phyloP scores from a whole-genome alignment of 2,329 filamentous ascomycete species.

The Monosporascus sp. region DNA sequence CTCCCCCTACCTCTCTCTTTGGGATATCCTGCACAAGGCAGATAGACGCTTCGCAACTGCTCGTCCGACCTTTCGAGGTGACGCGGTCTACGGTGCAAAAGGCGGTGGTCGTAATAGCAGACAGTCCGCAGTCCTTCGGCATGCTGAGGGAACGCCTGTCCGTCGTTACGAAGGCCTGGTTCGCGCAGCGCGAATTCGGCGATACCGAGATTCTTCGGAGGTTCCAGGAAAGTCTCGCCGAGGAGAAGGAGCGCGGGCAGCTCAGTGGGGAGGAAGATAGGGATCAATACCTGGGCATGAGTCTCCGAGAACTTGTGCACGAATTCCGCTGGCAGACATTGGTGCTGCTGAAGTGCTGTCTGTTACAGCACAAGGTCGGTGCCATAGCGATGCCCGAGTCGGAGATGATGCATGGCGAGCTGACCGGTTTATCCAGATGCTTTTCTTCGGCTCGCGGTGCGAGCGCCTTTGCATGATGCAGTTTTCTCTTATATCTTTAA shows the following conservation, averaged over 20 bases:
- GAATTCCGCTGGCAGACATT: conserved; percentile 94
- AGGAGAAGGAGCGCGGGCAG: conserved; percentile 55
- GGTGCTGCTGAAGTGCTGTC: conserved; percentile 86
- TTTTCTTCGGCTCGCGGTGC: conserved; percentile 96
- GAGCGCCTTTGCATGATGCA: conserved; percentile 97
- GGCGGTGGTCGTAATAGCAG: conserved; percentile 90
- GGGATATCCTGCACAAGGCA: conserved; percentile 94
- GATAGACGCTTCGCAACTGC: conserved; percentile 72
- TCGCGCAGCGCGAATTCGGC: conserved; percentile 87
- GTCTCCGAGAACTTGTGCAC: conserved; percentile 83
- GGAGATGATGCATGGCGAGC: neutral
- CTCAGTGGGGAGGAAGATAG: conserved; percentile 65
- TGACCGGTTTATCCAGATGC: conserved; percentile 62
- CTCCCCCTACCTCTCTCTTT: conserved; percentile 77
- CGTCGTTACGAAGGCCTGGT: conserved; percentile 93
- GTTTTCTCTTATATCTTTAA: conserved; percentile 91
- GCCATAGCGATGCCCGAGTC: neutral
- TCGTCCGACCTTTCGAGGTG: conserved; percentile 78
- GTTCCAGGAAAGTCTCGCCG: conserved; percentile 83
- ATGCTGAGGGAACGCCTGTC: conserved; percentile 85
- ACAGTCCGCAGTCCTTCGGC: conserved; percentile 85
- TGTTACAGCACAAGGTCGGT: conserved; percentile 86
- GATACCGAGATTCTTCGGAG: conserved; percentile 84
- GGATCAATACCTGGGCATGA: conserved; percentile 85
- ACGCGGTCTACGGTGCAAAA: conserved; percentile 98